Base-by-base conservation (phyloP, 352 stramenopile species). In the Phytophthora melonis region DNA sequence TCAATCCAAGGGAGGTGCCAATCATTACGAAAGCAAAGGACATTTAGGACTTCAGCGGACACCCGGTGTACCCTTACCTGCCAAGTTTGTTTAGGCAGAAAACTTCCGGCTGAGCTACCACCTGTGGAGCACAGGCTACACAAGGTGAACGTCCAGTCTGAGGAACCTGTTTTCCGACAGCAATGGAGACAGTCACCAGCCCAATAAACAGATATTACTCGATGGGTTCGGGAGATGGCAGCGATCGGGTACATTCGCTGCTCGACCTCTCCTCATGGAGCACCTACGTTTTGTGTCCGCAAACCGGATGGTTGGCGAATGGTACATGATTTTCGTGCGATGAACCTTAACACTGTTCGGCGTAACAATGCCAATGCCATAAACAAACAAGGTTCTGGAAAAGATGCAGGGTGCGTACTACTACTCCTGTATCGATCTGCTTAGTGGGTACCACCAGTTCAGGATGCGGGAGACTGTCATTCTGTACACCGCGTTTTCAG, bases 221-320 rank as follows among this genome's bases (percentile, higher is more conserved):
- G 36, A 11, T 60, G 60, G 50, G 36, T 60, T 9, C 49, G 34
- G 10, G 61, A 55, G 36, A 68, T 68, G 50, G 34, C 47, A 34
- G 9, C 34, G 1, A 13, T 43, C 3, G 49, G 50, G 6, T 34
- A 52, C 7, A 58, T 66, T 59, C 60, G 60, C 9, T 49, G 2
- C 3, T 67, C 19, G 5, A 67, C 23, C 2, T 67, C 11, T 2
- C 49, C 60, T 16, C 60, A 56, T 27, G 50, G 34, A 32, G 55
- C 32, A 10, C 72, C 64, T 2, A 78, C 58, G 1, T 78, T 83
- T 53, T 80, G 72, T 23, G 60, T 83, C 1, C 36, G 30, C 3
- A 80, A 83, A 39, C 55, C 69, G 11, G 66, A 67, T 16, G 76
- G 72, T 0, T 79, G 76, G 76, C 18, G 72, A 6, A 79, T 83